Conservation (phyloP, 495 filamentous ascomycete species). For the Haplographium delicatum region DNA sequence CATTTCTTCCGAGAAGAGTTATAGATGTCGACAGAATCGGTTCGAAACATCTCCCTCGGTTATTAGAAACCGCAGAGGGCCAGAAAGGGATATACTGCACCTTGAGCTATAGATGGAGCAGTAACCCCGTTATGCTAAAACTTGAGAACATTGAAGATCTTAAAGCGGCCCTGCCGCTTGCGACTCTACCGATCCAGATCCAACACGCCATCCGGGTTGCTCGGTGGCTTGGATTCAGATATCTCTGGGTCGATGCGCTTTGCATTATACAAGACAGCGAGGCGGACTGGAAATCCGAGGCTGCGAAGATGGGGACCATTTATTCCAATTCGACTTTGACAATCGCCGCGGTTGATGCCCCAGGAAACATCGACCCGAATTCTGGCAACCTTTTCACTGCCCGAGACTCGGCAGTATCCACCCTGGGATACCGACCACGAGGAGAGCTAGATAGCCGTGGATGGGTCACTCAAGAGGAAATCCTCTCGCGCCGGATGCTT, state of each 20-base stretch:
- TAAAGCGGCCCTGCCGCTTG: conserved; percentile 1
- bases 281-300: conserved; percentile 8
- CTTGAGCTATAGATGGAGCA: conserved; percentile 5
- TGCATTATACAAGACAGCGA: conserved; percentile 8
- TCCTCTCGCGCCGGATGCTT: conserved; percentile 5
- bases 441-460: conserved; percentile 3
- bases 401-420: not conserved
- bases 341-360: conserved; percentile 10
- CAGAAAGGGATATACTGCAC: conserved; percentile 3
- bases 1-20: conserved; percentile 2
- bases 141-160: not conserved
- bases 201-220: conserved; percentile 2
- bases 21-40: conserved; percentile 2
- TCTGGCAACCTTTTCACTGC: conserved; percentile 1
- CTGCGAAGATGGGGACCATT: conserved; percentile 12
- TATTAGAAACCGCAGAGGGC: conserved; percentile 2
- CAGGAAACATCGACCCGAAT: not conserved
- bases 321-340: conserved; percentile 10
- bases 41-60: not conserved
- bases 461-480: conserved; percentile 4
- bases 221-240: conserved; percentile 3
- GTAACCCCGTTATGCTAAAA: not conserved
- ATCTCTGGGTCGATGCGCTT: conserved; percentile 9
- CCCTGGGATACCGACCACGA: conserved; percentile 1
- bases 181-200: not conserved